Evolutionary conservation across 345 rosid genomes (phyloP), one percentile per base, ranked within the genome.

Genomic region (Salix dunnii): DNA sequence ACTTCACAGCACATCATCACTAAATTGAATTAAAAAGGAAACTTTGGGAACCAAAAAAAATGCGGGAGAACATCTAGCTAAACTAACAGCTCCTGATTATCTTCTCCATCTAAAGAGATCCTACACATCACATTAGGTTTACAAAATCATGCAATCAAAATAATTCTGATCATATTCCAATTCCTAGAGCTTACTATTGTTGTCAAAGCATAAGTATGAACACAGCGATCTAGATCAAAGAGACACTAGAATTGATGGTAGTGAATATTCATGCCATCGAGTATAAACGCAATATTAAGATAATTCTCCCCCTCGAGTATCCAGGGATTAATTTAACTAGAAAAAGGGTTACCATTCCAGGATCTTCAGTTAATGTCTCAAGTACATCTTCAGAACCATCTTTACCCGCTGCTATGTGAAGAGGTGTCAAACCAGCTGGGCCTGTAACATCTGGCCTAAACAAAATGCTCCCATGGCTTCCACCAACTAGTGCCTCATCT

Each of bases 381-480:
- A 96, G 77, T 46, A 92, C 90, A 71, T 87, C 94, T 86, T 96
- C 97, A 35, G 99, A 94, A 77, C 89, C 94, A 84, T 96, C 99
- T 91, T 90, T 96, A 73, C 99, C 99, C 1, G 99, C 99, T 69
- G 97, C 99, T 76, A 96, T 91, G 85, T 96, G 99, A 75, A 94
- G 97, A 83, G 99, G 98, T 30, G 99, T 96, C 89, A 94, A 88
- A 84, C 99, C 97, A 30, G 89, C 94, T 62, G 98, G 97, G 76
- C 99, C 99, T 21, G 80, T n/a, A 49, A 76, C 90, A 84, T 96
- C 94, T 1, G 99, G 99, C 83, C 88, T 90, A 78, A 96, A 96
- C 84, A 94, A 79, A 77, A 72, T 81, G 79, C 55, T 66, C 63
- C 70, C 79, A 53, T 68, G 74, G 75, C 79, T 83, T 40, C 73